Base-by-base conservation (phyloP, 1,284 basidiomycete species). In the Ceratobasidium sp. region DNA sequence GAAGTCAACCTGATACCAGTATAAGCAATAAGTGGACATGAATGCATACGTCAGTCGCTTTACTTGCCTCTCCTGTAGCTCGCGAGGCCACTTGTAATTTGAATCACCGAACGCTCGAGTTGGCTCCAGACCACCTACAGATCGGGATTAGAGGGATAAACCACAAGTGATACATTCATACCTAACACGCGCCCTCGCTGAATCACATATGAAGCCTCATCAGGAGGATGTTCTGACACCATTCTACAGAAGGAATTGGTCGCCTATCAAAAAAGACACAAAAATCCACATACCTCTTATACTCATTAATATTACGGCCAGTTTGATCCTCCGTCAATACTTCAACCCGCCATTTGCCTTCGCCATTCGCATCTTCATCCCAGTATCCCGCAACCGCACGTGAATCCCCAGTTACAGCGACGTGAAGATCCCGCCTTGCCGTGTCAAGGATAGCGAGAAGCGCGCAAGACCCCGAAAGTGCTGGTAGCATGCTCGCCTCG, bases 271-370 rank as follows among this genome's bases (percentile, higher is more conserved):
- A n/a, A 59, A 48, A n/a, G 5, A 73, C 57, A n/a, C 12, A 23
- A 23, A 78, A 66, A 44, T 15, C 10, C 57, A 79, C 85, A 67
- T 80, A 93, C 93, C 93, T 88, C 83, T 88, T 87, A 44, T 90
- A 84, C 85, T 99, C 97, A 77, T 90, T 92, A 15, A 90, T 91
- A 84, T 97, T 99, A 79, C 95, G 90, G 40, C 96, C 97, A 12
- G 96, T 99, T 87, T 99, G 97, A 84, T 99, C 98, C 83, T 98
- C 94, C 48, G 91, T 95, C 78, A 99, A 88, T 28, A 96, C 94
- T 83, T 98, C 96, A 26, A 96, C 94, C 73, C 92, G 90, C 97
- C 97, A 99, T 78, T 86, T 86, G 17, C 90, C 90, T 44, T 86
- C 86, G 6, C 91, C 90, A 82, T 91, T 87, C 10, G 86, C 86